Base-by-base conservation (phyloP, 2,329 filamentous ascomycete genomes). In the Alternaria alternata region DNA sequence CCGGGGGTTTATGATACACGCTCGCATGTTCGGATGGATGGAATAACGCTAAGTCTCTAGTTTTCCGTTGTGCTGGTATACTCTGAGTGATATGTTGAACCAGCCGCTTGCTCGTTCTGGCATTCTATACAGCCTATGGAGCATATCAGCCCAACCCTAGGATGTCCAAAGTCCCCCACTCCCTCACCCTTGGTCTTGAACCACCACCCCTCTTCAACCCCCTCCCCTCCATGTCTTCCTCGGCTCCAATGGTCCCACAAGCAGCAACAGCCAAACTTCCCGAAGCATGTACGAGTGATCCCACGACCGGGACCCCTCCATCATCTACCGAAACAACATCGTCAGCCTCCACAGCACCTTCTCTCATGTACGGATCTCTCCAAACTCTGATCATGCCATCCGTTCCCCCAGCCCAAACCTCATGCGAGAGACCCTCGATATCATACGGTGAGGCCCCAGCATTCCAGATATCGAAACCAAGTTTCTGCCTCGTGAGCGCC, bases 371-470 rank as follows among this genome's bases (percentile, higher is more conserved):
- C 36, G 77, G 71, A 65, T 77, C 71, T 18, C 59, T 63, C 78
- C 78, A 80, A 7, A 78, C 76, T 58, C 84, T 78, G 55, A 86
- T 78, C 18, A 66, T 68, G 0, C 88, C 87, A 77, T 89, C 87
- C 1, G 74, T 81, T 0, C 86, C 87, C 9, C 88, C 88, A 46
- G 79, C 82, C 86, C 86, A 89, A 20, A 89, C 75, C 67, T 88
- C 85, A 66, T 84, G 80, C 8, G 79, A 76, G 1, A 57, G 20
- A 0, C 47, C 56, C 20, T 67, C 59, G 1, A 59, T 20, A 24
- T 57, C 62, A 36, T 66, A 62, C 11, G 73, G 76, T 9, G 54
- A 51, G 4, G 20, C 74, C 46, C 52, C 75, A 47, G 62, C 74
- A 42, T 63, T 70, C 61, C 80, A 78, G 5, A 89, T 67, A 71